Percentiles rank a stretch among this genome's conserved stretches.
Evolutionary conservation across 495 filamentous ascomycete genomes (phyloP).

Genomic region (Aspergillus kassunensis): DNA sequence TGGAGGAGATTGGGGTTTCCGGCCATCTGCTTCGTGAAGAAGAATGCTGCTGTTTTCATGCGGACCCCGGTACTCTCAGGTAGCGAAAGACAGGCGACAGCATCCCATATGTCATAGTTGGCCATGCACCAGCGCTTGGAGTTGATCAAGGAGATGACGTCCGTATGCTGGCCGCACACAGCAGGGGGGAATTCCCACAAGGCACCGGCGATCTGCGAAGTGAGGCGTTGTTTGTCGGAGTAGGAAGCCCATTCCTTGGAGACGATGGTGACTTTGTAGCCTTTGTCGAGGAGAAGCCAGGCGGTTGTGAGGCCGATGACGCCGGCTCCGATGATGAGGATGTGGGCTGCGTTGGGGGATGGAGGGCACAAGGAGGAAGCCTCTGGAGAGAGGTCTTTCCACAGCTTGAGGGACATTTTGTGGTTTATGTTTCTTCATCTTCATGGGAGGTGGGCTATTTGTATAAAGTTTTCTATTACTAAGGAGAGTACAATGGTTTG

Average conservation of each 20-base stretch:
- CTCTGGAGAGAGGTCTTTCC: not conserved
- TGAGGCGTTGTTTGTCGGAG: conserved; percentile 32
- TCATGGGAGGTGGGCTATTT: too few relatives aligned
- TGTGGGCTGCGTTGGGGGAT: not conserved
- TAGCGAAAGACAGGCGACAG: not conserved
- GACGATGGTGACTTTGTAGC: conserved; percentile 47
- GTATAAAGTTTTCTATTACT: too few relatives aligned
- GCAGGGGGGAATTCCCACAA: conserved; percentile 50
- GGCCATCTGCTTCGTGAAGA: not conserved
- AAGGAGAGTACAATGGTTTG: too few relatives aligned
- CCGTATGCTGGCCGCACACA: conserved; percentile 42
- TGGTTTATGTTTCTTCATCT: too few relatives aligned
- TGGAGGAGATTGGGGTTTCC: not conserved
- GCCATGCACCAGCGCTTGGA: conserved; percentile 8
- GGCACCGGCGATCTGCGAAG: conserved; percentile 49
- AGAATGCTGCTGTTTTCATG: conserved; percentile 5
- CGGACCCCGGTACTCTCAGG: not conserved
- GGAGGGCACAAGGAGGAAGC: not conserved
- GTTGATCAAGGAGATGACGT: conserved; percentile 1
- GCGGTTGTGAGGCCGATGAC: conserved; percentile 41
- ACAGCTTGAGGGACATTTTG: not conserved
- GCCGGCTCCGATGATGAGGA: conserved; percentile 44
- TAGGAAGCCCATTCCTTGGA: conserved; percentile 41
- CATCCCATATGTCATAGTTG: conserved; percentile 1
- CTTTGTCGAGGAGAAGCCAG: conserved; percentile 46